phyloP scores from a whole-genome alignment of 495 filamentous ascomycete genomes.

The Penicillium mononematosum region DNA sequence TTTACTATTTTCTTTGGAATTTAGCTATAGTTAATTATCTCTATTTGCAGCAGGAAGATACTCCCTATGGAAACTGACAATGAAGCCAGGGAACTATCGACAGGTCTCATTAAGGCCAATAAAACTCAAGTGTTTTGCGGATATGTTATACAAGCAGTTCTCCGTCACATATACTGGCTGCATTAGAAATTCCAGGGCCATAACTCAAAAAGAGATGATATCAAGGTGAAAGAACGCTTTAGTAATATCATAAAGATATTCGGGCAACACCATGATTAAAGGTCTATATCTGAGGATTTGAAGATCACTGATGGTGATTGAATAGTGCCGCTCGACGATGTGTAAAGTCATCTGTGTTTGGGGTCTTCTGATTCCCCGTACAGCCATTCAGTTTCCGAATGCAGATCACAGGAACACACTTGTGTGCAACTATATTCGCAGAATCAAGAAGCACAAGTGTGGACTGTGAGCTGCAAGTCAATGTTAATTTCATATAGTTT shows the following conservation, averaged over 20 bases:
- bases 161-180: background rate
- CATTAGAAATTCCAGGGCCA: background rate
- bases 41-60: background rate
- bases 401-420: background rate
- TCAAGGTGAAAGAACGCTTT: background rate
- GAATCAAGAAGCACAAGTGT: background rate
- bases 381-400: background rate
- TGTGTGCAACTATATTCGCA: background rate
- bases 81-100: background rate
- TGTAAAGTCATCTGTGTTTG: background rate
- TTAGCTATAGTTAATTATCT: background rate
- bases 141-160: background rate
- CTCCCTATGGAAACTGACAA: background rate
- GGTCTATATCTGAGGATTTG: background rate
- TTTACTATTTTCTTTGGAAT: background rate
- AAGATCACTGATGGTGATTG: background rate
- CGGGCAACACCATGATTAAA: background rate
- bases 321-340: background rate
- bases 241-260: background rate
- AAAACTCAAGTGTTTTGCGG: background rate
- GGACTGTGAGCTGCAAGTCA: background rate
- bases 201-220: background rate
- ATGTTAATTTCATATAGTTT: background rate
- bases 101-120: background rate
- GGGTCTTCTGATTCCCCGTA: too few species aligned